These are phyloP conservation scores for Diaporthe citrichinensis DNA, from an alignment of 2,329 filamentous ascomycete species.

Conservation along the genomic window DNA sequence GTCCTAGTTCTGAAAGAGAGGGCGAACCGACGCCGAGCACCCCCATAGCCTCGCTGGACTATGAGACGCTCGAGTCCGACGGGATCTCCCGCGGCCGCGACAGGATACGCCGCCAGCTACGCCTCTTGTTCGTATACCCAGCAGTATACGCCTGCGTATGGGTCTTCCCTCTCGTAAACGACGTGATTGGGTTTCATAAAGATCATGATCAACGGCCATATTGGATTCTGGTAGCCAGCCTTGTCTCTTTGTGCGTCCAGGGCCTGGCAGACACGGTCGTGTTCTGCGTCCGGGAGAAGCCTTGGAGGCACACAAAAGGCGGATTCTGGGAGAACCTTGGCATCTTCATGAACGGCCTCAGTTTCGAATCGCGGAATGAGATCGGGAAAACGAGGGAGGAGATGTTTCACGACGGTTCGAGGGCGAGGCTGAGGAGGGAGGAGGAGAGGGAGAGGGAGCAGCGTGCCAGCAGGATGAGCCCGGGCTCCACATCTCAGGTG, in stretches of 20 bases:
- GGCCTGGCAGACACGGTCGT: conserved; percentile 77
- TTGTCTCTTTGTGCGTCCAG: conserved; percentile 74
- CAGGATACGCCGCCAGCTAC: conserved; percentile 76
- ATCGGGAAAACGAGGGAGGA: conserved; percentile 66
- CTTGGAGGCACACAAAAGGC: conserved; percentile 71
- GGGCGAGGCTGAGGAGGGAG: conserved; percentile 63
- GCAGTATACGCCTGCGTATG: conserved; percentile 80
- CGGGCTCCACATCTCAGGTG: conserved; percentile 44
- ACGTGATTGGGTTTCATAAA: conserved; percentile 56
- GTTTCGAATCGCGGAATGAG: conserved; percentile 35
- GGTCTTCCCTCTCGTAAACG: conserved; percentile 78
- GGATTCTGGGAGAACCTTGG: conserved; percentile 51
- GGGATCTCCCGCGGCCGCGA: conserved; percentile 59
- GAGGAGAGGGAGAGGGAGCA: conserved; percentile 54
- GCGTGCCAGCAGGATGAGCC: conserved; percentile 42
- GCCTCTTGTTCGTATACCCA: conserved; percentile 83
- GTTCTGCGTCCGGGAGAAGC: conserved; percentile 78
- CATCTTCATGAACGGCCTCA: conserved; percentile 42
- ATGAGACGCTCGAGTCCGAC: conserved; percentile 13
- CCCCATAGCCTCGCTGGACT: conserved; percentile 22
- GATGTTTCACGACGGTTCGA: conserved; percentile 64
- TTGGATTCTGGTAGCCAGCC: conserved; percentile 66
- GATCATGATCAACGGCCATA: conserved; percentile 56
- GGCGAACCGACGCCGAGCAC: not conserved
- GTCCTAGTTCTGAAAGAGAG: conserved; percentile 28